A percentile compares a stretch with the other conserved stretches of the same genome.
Conservation (phyloP, 1,139 yeast genomes). For the Sugiyamaella novakii region DNA sequence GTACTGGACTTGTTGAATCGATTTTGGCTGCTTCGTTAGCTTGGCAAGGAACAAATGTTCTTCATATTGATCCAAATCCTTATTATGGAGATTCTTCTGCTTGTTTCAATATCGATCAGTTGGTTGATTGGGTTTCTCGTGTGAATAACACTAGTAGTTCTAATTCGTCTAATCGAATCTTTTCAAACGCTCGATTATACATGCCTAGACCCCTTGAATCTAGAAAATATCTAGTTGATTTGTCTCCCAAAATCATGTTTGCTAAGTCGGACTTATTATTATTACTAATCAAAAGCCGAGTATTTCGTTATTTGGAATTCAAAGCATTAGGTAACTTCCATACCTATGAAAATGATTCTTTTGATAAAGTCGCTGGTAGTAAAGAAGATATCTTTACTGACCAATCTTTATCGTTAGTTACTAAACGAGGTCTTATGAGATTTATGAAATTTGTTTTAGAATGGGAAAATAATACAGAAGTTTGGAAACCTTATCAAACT, state of each 20-base stretch:
- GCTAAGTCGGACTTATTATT: conserved; percentile 84
- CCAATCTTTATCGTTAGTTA: conserved; percentile 69
- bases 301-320: conserved; percentile 88
- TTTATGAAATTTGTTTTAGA: conserved; percentile 85
- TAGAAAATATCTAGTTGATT: conserved; percentile 80
- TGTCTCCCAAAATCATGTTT: conserved; percentile 86
- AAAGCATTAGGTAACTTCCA: conserved; percentile 87
- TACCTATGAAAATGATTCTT: conserved; percentile 85
- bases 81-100: conserved; percentile 90
- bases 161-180: conserved; percentile 23
- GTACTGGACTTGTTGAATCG: conserved; percentile 89
- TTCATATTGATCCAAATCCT: conserved; percentile 80
- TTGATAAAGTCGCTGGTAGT: conserved; percentile 77
- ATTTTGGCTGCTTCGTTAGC: conserved; percentile 91
- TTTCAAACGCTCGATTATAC: conserved; percentile 50
- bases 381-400: conserved; percentile 95
- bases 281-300: conserved; percentile 77
- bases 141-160: conserved; percentile 44
- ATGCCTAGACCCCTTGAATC: conserved; percentile 68
- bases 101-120: conserved; percentile 81
- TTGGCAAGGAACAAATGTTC: conserved; percentile 92
- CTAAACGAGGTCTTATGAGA: conserved; percentile 87
- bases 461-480: conserved; percentile 52
- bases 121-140: conserved; percentile 75
- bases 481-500: conserved; percentile 59